Evolutionary conservation across 495 filamentous ascomycete species (phyloP), one percentile per base, ranked within the genome.

Genomic region (Xylona heveae): DNA sequence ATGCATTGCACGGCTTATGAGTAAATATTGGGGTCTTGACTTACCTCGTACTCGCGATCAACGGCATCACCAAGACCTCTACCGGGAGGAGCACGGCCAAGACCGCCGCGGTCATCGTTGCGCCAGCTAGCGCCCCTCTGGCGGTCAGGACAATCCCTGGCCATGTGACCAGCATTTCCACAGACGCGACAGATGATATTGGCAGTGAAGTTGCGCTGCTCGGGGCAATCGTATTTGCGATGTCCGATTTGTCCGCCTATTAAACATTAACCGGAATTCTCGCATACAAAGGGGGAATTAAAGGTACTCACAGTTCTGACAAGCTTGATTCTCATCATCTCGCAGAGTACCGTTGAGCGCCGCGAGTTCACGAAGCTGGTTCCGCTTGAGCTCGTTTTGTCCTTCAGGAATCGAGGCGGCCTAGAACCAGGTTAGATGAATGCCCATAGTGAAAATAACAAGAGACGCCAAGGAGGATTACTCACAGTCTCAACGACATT

Each of bases 151-250:
- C 88, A 99, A 58, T 90, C 82, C 43, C 80, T 69, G 38, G 75
- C 81, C 77, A 92, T 84, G 45, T 92, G 81, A 1, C 81, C 81
- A 36, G 81, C 81, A 43, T 90, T 85, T 33, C 90, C 90, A 56
- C 90, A 99, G 45, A 93, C 78, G 41, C 88, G 85, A 61, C 90
- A 99, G 52, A 99, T 99, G 54, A 95, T 94, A 50, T 83, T 93
- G 43, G 90, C 82, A 16, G 90, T 95, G 55, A 77, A 95, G 53
- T 99, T 99, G 49, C 79, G 76, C 51, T 91, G 81, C 58, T 99
- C 77, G 5, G 90, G 90, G 42, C 90, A 99, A 52, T 99, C 90
- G 44, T 93, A 95, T 53, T 95, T 99, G 51, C 90, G 72, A 53
- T 99, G 90, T 35, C 90, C 90, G 38, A 99, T 95, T 66, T 99